A percentile compares a stretch with the other conserved stretches of the same genome.
These are phyloP conservation scores for Ganoderma sinense DNA, from an alignment of 1,284 basidiomycete genomes.

Conservation along the genomic window DNA sequence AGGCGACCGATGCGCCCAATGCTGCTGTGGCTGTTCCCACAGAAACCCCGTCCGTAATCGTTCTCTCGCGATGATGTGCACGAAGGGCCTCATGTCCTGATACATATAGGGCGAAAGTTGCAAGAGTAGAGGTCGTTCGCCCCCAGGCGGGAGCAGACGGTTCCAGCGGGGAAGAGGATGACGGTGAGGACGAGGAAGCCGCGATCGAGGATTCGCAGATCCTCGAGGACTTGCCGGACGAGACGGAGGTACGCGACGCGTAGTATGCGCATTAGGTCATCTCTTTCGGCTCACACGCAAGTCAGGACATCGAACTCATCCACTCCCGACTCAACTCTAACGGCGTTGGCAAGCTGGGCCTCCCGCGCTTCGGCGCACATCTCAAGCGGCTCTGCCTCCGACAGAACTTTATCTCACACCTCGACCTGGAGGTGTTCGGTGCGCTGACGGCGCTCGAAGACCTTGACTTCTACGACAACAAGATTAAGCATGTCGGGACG, in stretches of 20 bases:
- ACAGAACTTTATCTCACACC: conserved; percentile 84
- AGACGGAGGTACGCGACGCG: conserved; percentile 67
- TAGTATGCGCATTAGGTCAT: background rate
- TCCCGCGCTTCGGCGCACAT: conserved; percentile 74
- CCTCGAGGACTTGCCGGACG: conserved; percentile 59
- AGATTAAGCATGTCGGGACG: conserved; percentile 77
- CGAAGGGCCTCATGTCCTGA: background rate
- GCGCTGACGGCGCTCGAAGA: conserved; percentile 82
- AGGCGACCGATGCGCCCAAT: background rate
- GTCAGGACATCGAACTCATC: conserved; percentile 89
- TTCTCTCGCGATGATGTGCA: background rate
- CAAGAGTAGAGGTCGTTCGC: conserved; percentile 35
- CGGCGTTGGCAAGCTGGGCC: conserved; percentile 56
- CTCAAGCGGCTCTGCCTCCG: conserved; percentile 86
- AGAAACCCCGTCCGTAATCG: background rate
- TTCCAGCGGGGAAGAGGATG: conserved; percentile 49
- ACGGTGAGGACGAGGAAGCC: conserved; percentile 39
- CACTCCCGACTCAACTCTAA: conserved; percentile 82
- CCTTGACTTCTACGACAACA: conserved; percentile 96
- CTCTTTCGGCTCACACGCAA: background rate
- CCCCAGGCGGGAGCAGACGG: conserved; percentile 25
- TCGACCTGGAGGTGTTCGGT: conserved; percentile 75
- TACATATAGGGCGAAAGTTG: conserved; percentile 30
- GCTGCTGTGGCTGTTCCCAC: background rate
- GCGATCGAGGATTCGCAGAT: conserved; percentile 52